Percentiles rank a stretch among this genome's conserved stretches.
Conservation (phyloP, 2,329 filamentous ascomycete genomes). For the Exophiala phaeomuriformis region DNA sequence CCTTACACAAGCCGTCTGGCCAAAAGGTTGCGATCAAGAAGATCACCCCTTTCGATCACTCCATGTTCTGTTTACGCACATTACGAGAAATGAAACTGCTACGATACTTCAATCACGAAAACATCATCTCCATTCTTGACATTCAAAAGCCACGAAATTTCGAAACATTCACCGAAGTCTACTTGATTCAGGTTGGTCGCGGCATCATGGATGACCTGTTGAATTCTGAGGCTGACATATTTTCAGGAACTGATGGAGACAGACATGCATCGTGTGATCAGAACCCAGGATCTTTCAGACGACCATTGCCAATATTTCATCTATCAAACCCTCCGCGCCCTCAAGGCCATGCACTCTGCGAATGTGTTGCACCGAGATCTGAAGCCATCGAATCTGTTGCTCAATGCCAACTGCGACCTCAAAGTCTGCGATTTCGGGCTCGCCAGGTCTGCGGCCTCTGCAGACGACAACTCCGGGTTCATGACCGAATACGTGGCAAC, state of each 20-base stretch:
- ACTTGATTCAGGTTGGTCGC: slow-evolving; percentile 79
- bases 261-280: slow-evolving; percentile 98
- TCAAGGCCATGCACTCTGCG: slow-evolving; percentile 99
- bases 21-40: slow-evolving; percentile 99
- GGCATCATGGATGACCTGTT: neutral
- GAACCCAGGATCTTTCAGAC: slow-evolving; percentile 95
- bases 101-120: slow-evolving; percentile 99
- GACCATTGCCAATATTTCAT: slow-evolving; percentile 99
- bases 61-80: slow-evolving; percentile 95
- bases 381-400: slow-evolving; percentile 91
- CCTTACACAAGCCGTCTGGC: slow-evolving; percentile 92
- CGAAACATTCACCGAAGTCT: slow-evolving; percentile 94
- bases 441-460: slow-evolving; percentile 88
- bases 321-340: slow-evolving; percentile 92
- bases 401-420: slow-evolving; percentile 97
- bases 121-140: slow-evolving; percentile 98
- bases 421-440: slow-evolving; percentile 99
- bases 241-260: slow-evolving; percentile 94
- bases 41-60: slow-evolving; percentile 98
- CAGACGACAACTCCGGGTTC: slow-evolving; percentile 99
- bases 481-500: slow-evolving; percentile 99
- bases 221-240: neutral
- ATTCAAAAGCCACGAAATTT: slow-evolving; percentile 97
- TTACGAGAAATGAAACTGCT: slow-evolving; percentile 98
- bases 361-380: slow-evolving; percentile 96